Conservation (phyloP, 129 eudicot species). For the Ambrosia artemisiifolia region DNA sequence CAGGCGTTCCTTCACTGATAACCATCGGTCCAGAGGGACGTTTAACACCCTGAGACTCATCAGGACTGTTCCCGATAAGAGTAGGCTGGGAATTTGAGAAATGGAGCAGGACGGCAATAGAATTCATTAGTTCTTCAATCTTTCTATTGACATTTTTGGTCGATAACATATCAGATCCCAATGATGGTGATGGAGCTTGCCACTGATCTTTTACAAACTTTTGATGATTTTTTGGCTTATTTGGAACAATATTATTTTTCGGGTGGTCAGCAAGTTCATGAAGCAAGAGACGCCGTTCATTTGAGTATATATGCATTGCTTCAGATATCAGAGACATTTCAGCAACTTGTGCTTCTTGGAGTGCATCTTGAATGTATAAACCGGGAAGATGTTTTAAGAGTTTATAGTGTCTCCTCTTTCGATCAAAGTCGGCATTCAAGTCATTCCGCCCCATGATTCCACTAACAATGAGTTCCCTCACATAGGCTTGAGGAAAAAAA, state of each 20-base stretch:
- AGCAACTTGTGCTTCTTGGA: slow-evolving; percentile 65
- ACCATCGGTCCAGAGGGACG: slow-evolving; percentile 38
- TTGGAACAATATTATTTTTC: slow-evolving; percentile 17
- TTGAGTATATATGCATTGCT: slow-evolving; percentile 71
- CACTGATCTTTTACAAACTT: slow-evolving; percentile 34
- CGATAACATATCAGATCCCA: no score
- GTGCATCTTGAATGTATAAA: slow-evolving; percentile 51
- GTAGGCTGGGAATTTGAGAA: slow-evolving; percentile 44
- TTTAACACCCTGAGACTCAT: slow-evolving; percentile 51
- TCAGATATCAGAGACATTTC: slow-evolving; percentile 40
- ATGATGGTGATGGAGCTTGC: slow-evolving; percentile 31
- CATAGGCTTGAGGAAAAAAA: slow-evolving; percentile 82
- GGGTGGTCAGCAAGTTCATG: slow-evolving; percentile 40
- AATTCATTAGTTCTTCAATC: slow-evolving; percentile 61
- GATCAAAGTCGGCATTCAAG: slow-evolving; percentile 53
- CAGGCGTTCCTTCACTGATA: slow-evolving; percentile 72
- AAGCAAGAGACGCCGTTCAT: slow-evolving; percentile 76
- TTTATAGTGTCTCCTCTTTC: slow-evolving; percentile 63
- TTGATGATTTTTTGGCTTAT: slow-evolving; percentile 31
- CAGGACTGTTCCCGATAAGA: slow-evolving; percentile 40
- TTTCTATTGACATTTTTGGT: slow-evolving; percentile 30
- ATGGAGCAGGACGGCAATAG: slow-evolving; percentile 57
- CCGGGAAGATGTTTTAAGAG: slow-evolving; percentile 78
- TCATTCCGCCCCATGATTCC: slow-evolving; percentile 77
- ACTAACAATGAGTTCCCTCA: slow-evolving; percentile 83